phyloP scores from a whole-genome alignment of 768 basidiomycete genomes.

The Tulasnella sp. region DNA sequence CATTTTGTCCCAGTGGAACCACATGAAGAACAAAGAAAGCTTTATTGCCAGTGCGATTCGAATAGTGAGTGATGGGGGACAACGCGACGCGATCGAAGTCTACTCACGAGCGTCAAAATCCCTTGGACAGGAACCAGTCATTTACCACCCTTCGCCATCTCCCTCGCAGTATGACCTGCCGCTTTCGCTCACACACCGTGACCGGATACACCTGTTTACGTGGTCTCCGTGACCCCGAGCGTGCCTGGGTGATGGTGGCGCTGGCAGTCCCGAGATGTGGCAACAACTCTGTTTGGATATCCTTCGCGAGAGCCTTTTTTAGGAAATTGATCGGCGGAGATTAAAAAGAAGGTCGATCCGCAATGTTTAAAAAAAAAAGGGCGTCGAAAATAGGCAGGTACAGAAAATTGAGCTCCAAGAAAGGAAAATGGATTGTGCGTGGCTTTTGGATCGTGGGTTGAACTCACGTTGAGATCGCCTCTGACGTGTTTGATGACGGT shows the following conservation, averaged over 20 bases:
- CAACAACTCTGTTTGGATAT: not conserved
- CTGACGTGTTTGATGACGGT: slow-evolving; percentile 6
- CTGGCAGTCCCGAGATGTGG: not conserved
- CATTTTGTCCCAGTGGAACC: too few relatives aligned
- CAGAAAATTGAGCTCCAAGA: not conserved
- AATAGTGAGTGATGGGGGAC: too few relatives aligned
- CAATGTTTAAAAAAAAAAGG: too few relatives aligned
- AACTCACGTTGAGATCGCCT: slow-evolving; percentile 7
- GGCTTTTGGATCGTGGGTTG: too few relatives aligned
- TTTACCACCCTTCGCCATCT: not conserved
- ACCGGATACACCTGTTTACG: not conserved
- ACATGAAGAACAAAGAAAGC: too few relatives aligned
- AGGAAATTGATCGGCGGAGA: not conserved
- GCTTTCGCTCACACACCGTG: not conserved
- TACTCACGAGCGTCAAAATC: not conserved
- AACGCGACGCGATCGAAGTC: too few relatives aligned
- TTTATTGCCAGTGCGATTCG: not conserved
- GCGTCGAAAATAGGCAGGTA: too few relatives aligned
- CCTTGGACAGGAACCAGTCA: not conserved
- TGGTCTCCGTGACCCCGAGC: not conserved
- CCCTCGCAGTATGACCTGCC: slow-evolving; percentile 4
- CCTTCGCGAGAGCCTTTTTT: not conserved
- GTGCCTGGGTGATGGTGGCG: too few relatives aligned
- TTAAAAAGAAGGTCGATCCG: not conserved
- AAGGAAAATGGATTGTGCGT: not conserved